phyloP scores from a whole-genome alignment of 2,329 filamentous ascomycete species.

The Colletotrichum incanum region DNA sequence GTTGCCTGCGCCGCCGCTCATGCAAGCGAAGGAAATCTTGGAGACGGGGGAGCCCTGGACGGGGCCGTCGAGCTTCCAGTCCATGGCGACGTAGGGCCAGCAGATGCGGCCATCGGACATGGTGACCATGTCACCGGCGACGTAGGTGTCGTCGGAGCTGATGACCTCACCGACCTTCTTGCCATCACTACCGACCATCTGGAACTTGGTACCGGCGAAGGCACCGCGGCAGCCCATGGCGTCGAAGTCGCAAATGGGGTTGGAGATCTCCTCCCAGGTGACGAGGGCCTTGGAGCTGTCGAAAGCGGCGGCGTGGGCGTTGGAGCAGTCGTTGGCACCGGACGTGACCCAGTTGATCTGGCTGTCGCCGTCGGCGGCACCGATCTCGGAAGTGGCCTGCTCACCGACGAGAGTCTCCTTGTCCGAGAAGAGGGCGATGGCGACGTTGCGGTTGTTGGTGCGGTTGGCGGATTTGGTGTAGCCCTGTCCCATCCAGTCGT shows the following conservation, averaged over 20 bases:
- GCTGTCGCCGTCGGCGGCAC: constrained; percentile 66
- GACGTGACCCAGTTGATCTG: constrained; percentile 74
- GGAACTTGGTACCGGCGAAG: constrained; percentile 73
- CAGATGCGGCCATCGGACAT: constrained; percentile 72
- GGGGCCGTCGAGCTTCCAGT: constrained; percentile 61
- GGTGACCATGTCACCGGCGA: constrained; percentile 75
- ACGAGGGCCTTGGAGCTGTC: constrained; percentile 67
- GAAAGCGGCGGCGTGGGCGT: constrained; percentile 72
- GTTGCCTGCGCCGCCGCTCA: constrained; percentile 54
- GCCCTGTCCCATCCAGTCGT: constrained; percentile 71
- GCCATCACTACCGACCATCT: constrained; percentile 68
- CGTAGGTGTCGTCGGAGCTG: constrained; percentile 67
- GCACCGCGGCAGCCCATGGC: constrained; percentile 74
- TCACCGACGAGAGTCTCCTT: constrained; percentile 70
- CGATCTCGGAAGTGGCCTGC: constrained; percentile 69
- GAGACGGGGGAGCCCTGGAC: constrained; percentile 50
- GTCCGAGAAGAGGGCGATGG: constrained; percentile 70
- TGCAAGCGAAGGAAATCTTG: constrained; percentile 70
- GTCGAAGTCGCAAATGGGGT: constrained; percentile 68
- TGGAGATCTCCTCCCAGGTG: constrained; percentile 73
- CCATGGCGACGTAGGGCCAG: constrained; percentile 74
- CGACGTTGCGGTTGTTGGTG: constrained; percentile 72
- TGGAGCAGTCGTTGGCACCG: constrained; percentile 67
- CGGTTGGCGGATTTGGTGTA: constrained; percentile 68
- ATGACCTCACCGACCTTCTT: constrained; percentile 66